Evolutionary conservation across 2,329 filamentous ascomycete genomes (phyloP).

Genomic region (Furcasterigmium sp.): DNA sequence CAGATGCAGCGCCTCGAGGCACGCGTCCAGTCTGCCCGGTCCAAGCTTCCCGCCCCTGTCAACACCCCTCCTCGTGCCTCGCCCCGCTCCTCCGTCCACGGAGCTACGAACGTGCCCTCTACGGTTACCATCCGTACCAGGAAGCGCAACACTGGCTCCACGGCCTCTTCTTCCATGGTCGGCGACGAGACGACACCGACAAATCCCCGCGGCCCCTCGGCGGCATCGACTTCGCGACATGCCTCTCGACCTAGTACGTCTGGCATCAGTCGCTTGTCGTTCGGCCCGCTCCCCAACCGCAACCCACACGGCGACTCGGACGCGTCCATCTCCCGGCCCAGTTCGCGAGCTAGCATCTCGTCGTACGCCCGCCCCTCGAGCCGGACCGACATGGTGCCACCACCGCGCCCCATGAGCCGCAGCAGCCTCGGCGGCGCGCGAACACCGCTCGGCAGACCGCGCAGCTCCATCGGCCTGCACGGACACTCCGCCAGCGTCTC

Average conservation of each 20-base stretch:
- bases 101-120: slow-evolving; percentile 40
- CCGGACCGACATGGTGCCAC: slow-evolving; percentile 46
- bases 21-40: slow-evolving; percentile 83
- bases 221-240: slow-evolving; percentile 39
- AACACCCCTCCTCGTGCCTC: slow-evolving; percentile 74
- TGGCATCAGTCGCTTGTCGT: slow-evolving; percentile 58
- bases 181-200: slow-evolving; percentile 39
- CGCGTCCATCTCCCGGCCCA: slow-evolving; percentile 57
- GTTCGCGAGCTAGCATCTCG: slow-evolving; percentile 63
- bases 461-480: slow-evolving; percentile 64
- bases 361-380: slow-evolving; percentile 50
- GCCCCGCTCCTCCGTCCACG: slow-evolving; percentile 51
- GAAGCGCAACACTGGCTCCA: slow-evolving; percentile 60
- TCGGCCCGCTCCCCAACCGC: slow-evolving; percentile 55
- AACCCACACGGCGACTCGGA: slow-evolving; percentile 35
- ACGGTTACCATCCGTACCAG: slow-evolving; percentile 62
- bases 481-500: slow-evolving; percentile 54
- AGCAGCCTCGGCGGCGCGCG: slow-evolving; percentile 55
- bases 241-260: slow-evolving; percentile 56
- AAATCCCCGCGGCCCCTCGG: slow-evolving; percentile 42
- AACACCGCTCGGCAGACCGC: slow-evolving; percentile 63
- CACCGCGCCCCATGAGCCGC: slow-evolving; percentile 59
- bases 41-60: slow-evolving; percentile 80
- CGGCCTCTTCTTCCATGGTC: slow-evolving; percentile 40
- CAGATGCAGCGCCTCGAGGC: slow-evolving; percentile 97